Percentiles rank a stretch among this genome's conserved stretches.
phyloP scores from a whole-genome alignment of 495 filamentous ascomycete genomes.

The Hypoxylon trugodes region DNA sequence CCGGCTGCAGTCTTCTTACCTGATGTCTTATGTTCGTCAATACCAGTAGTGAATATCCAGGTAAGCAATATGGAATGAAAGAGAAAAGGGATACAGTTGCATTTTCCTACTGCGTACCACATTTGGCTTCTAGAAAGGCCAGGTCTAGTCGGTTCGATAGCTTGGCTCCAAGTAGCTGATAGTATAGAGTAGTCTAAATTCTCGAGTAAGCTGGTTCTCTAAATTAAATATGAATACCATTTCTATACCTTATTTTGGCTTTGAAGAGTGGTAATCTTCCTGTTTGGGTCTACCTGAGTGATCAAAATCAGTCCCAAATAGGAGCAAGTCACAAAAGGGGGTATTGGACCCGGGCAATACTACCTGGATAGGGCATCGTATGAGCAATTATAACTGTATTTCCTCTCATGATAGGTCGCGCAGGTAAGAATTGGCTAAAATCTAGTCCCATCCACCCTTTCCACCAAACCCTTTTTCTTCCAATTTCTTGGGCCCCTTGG shows the following conservation, averaged over 20 bases:
- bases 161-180: neutral
- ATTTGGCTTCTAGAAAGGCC: neutral
- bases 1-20: no score
- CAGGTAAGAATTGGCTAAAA: neutral
- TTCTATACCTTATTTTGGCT: no score
- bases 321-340: no score
- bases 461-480: constrained; percentile 39
- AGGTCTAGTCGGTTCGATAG: neutral
- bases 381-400: neutral
- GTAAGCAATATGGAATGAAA: neutral
- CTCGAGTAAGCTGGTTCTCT: neutral
- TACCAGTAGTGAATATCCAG: neutral
- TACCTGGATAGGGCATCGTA: no score
- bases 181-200: neutral
- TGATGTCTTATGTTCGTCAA: neutral
- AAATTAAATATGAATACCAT: no score
- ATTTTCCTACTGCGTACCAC: neutral
- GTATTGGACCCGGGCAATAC: no score
- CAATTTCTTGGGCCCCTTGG: constrained; percentile 47
- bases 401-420: neutral
- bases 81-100: neutral
- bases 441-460: constrained; percentile 33
- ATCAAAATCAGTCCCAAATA: no score
- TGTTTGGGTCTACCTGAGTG: no score
- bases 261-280: no score